These are phyloP conservation scores for Ganoderma meredithae DNA, from an alignment of 1,284 basidiomycete genomes.

Conservation along the genomic window DNA sequence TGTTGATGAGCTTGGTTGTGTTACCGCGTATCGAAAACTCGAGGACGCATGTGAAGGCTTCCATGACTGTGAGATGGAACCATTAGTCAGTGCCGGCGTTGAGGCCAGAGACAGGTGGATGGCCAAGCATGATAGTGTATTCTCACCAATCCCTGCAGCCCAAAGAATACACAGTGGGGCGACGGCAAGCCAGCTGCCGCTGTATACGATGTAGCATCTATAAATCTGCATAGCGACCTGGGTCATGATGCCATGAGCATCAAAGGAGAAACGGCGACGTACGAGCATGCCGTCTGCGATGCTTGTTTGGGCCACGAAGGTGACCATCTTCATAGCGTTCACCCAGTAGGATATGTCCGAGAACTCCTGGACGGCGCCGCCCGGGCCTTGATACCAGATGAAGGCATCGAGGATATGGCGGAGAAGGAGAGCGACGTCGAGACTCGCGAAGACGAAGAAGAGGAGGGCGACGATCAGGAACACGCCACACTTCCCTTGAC, in stretches of 20 bases:
- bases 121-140: not conserved
- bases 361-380: no score
- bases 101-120: not conserved
- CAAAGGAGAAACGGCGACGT: not conserved
- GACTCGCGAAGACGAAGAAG: conserved; percentile 32
- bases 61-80: not conserved
- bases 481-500: not conserved
- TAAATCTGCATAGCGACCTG: conserved; percentile 32
- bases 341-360: no score
- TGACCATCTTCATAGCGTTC: not conserved
- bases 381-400: conserved; percentile 25
- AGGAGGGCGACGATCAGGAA: conserved; percentile 21
- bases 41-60: not conserved
- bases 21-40: not conserved
- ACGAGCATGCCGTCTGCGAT: not conserved
- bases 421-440: conserved; percentile 36
- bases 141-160: not conserved
- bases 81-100: not conserved
- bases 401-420: conserved; percentile 39
- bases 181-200: conserved; percentile 24
- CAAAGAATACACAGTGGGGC: not conserved
- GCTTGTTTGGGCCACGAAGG: not conserved
- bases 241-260: not conserved
- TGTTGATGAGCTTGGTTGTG: not conserved
- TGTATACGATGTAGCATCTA: conserved; percentile 39